Base-by-base conservation (phyloP, 2,329 filamentous ascomycete species). In the Colletotrichum tanaceti region DNA sequence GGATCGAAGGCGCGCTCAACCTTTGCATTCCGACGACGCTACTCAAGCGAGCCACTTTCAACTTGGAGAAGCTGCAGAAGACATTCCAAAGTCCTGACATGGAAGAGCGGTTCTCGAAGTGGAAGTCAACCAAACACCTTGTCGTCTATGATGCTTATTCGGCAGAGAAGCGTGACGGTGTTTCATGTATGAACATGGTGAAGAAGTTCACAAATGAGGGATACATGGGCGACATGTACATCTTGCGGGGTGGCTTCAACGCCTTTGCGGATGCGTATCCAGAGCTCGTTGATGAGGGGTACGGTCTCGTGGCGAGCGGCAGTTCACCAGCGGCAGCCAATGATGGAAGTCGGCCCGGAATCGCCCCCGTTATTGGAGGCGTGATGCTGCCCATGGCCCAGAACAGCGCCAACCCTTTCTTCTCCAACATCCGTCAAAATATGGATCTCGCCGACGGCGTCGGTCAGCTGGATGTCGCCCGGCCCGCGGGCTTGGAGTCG, bases 1-100 rank as follows among this genome's bases (percentile, higher is more conserved):
- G 92, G 38, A 92, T 98, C 63, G 82, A 85, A 58, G 90, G 91
- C n/a, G 93, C 95, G 0, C 81, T 99, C 39, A 98, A 97, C 76
- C 83, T 99, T 5, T 98, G 96, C 76, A 97, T 98, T 70, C 96
- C 96, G 0, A 98, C 96, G 0, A 98, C 95, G 0, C 82, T 99
- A 16, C 81, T 99, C 20, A 98, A 98, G 79, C 87, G 96, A 58
- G 90, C 93, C 0, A 97, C 94, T 0, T 98, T 97, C 79, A 95
- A 95, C 73, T 87, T 97, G 14, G 86, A 94, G 71, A 98, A 97
- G 76, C 83, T 99, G 39, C 89, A 93, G 72, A 91, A 94, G 70
- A 98, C 93, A 0, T 97, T 99, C 76, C 91, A 93, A 70, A 87
- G 86, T 16, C 87, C 91, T 7, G 80, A 84, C 2, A 90, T 95